phyloP scores from a whole-genome alignment of 106 monocot species.

The Acorus gramineus region DNA sequence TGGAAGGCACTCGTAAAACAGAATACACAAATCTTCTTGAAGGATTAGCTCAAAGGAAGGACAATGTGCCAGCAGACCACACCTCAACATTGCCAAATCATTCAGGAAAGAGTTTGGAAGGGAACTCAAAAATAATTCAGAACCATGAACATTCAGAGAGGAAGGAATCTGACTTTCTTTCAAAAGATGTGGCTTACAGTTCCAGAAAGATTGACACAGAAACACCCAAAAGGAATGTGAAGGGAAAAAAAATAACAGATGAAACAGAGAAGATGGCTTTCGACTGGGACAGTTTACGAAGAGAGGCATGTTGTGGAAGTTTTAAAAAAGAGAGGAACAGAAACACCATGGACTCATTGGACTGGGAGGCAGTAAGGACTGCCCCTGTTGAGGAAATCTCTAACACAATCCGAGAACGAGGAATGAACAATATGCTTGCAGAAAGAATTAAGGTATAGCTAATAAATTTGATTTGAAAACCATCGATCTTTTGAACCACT shows the following conservation, averaged over 20 bases:
- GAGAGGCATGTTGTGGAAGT: slow-evolving; percentile 9
- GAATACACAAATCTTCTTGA: background rate
- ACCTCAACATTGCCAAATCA: background rate
- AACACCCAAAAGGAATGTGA: slow-evolving; percentile 10
- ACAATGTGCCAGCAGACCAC: slow-evolving; percentile 1
- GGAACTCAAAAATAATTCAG: background rate
- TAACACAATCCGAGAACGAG: slow-evolving; percentile 58
- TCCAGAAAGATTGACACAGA: slow-evolving; percentile 14
- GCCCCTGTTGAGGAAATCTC: slow-evolving; percentile 59
- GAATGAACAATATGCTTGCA: slow-evolving; percentile 89
- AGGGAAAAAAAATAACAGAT: slow-evolving; percentile 16
- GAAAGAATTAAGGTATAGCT: slow-evolving; percentile 65
- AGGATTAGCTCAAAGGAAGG: slow-evolving; percentile 1
- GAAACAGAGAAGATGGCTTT: slow-evolving; percentile 20
- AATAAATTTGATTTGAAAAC: background rate
- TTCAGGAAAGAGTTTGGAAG: background rate
- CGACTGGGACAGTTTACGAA: slow-evolving; percentile 75
- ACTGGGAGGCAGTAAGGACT: slow-evolving; percentile 62
- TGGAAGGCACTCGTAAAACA: background rate
- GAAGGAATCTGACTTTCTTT: slow-evolving; percentile 7
- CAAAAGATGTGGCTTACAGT: slow-evolving; percentile 12
- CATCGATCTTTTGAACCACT: too few relatives aligned
- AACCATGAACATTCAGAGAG: too few relatives aligned
- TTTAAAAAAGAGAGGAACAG: slow-evolving; percentile 31
- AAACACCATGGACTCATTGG: slow-evolving; percentile 50